A percentile compares a stretch with the other conserved stretches of the same genome.
phyloP scores from a whole-genome alignment of 331 rosid genomes.

The Phaseolus coccineus region DNA sequence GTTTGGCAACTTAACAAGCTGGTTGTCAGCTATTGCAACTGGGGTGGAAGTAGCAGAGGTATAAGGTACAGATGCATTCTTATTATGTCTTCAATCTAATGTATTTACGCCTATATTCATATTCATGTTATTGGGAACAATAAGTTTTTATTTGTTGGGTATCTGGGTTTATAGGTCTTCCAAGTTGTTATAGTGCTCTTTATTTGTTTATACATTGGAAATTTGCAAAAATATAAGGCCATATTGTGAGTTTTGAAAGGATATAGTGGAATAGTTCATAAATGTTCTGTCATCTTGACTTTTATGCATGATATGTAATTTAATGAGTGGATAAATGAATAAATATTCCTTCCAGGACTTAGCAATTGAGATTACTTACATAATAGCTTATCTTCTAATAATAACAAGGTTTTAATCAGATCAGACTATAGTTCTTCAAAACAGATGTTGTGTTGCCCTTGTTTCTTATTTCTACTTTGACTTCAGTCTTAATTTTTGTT shows the following conservation, averaged over 20 bases:
- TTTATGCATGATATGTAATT: not conserved
- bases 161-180: constrained; percentile 23
- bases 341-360: not conserved
- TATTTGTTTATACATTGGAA: constrained; percentile 7
- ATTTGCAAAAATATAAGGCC: not conserved
- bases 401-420: constrained; percentile 10
- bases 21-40: constrained; percentile 70
- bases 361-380: not conserved
- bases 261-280: constrained; percentile 2
- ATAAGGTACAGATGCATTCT: constrained; percentile 60
- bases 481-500: constrained; percentile 5
- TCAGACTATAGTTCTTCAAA: not conserved
- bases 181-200: not conserved
- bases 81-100: not conserved
- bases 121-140: not conserved
- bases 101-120: not conserved
- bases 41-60: constrained; percentile 96
- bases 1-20: constrained; percentile 84
- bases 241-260: constrained; percentile 7
- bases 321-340: not conserved
- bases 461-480: constrained; percentile 5
- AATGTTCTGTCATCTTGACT: constrained; percentile 7
- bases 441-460: not conserved
- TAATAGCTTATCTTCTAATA: constrained; percentile 9
- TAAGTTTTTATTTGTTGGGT: not conserved